A percentile compares a stretch with the other conserved stretches of the same genome.
Evolutionary conservation across 2,329 filamentous ascomycete species (phyloP).

Genomic region (Gaeumannomyces tritici): DNA sequence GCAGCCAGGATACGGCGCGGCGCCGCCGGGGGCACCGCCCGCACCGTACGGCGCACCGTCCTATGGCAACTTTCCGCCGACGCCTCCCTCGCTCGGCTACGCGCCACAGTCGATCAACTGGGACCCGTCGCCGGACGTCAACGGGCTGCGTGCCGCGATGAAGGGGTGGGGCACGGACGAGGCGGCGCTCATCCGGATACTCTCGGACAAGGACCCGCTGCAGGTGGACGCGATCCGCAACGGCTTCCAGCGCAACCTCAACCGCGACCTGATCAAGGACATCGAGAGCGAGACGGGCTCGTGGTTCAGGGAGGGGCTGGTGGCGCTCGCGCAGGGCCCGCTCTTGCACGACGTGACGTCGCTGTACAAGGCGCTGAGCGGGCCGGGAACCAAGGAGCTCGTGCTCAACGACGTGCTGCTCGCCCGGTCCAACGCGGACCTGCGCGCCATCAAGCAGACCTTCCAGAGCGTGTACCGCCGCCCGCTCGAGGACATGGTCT

Average conservation of each 20-base stretch:
- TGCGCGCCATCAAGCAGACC: constrained; percentile 72
- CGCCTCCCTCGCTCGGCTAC: constrained; percentile 65
- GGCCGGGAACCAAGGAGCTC: constrained; percentile 76
- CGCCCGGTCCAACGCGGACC: constrained; percentile 74
- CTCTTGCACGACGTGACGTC: constrained; percentile 65
- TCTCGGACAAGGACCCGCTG: constrained; percentile 67
- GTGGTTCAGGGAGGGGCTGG: constrained; percentile 64
- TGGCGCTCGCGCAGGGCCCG: constrained; percentile 70
- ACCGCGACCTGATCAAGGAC: constrained; percentile 63
- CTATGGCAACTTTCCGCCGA: constrained; percentile 32
- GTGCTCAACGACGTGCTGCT: constrained; percentile 82
- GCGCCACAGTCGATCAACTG: constrained; percentile 59
- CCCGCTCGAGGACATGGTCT: constrained; percentile 62
- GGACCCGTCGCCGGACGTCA: constrained; percentile 60
- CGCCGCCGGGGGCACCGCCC: constrained; percentile 23
- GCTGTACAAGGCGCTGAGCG: constrained; percentile 63
- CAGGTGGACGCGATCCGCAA: constrained; percentile 61
- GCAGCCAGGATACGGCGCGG: constrained; percentile 21
- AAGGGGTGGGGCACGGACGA: constrained; percentile 88
- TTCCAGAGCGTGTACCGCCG: constrained; percentile 61
- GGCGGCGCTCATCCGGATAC: constrained; percentile 57
- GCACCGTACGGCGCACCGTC: constrained; percentile 10
- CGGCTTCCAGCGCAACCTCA: constrained; percentile 55
- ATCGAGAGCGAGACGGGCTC: constrained; percentile 68
- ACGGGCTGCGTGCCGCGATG: constrained; percentile 72